Evolutionary conservation across 768 basidiomycete species (phyloP).

Genomic region (Trametes maxima): DNA sequence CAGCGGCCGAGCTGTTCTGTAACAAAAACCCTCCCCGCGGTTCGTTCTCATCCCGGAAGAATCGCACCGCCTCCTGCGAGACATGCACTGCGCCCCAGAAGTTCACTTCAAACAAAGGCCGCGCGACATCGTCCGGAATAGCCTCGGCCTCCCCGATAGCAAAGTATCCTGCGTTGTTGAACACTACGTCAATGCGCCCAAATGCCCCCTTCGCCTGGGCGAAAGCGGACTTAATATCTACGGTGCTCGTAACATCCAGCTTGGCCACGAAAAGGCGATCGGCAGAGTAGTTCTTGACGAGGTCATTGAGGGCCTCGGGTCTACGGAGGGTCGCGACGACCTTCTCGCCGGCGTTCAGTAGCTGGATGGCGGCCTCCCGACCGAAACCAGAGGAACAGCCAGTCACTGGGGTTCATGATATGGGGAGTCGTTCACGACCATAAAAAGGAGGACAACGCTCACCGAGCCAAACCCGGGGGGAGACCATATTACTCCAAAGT

Average conservation of each 20-base stretch:
- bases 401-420: conserved; percentile 35
- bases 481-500: neutral
- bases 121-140: conserved; percentile 34
- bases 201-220: conserved; percentile 37
- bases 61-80: conserved; percentile 27
- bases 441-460: neutral
- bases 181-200: conserved; percentile 47
- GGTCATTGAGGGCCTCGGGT: conserved; percentile 38
- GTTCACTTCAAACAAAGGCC: conserved; percentile 41
- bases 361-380: conserved; percentile 36
- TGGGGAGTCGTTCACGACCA: neutral
- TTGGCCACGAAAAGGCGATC: conserved; percentile 40
- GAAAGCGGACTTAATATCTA: conserved; percentile 41
- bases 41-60: conserved; percentile 36
- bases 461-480: conserved; percentile 23
- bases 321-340: conserved; percentile 47
- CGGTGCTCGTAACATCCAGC: conserved; percentile 41
- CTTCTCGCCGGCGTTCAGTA: conserved; percentile 41
- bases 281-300: conserved; percentile 31
- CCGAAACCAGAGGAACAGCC: conserved; percentile 46
- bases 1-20: conserved; percentile 39
- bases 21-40: conserved; percentile 39
- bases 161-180: conserved; percentile 44
- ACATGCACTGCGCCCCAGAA: conserved; percentile 29
- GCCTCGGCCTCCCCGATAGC: conserved; percentile 42